Evolutionary conservation across 208 protist genomes (phyloP).

Genomic region (Acanthamoeba castellanii): DNA sequence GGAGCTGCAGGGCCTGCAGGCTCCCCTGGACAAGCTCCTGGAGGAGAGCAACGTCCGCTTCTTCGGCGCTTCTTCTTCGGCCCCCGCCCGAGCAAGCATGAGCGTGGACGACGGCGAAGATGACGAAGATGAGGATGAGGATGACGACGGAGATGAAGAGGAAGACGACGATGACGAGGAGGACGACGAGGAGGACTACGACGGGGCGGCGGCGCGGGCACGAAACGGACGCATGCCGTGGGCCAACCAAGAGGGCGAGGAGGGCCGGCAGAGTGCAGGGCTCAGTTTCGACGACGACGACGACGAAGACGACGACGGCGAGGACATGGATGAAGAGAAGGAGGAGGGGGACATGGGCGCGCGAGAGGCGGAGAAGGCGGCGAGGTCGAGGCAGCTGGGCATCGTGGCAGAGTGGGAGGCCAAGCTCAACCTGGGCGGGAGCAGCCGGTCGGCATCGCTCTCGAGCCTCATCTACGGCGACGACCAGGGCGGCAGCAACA

Average conservation of each 20-base stretch:
- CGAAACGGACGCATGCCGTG: not conserved
- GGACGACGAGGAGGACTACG: constrained; percentile 30
- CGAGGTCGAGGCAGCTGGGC: not conserved
- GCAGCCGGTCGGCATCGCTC: too few species aligned
- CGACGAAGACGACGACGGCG: not conserved
- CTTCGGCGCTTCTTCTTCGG: constrained; percentile 8
- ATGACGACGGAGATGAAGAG: too few species aligned
- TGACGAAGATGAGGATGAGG: too few species aligned
- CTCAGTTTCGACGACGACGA: not conserved
- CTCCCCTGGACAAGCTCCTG: constrained; percentile 84
- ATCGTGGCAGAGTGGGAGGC: constrained; percentile 67
- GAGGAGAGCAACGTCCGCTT: constrained; percentile 73
- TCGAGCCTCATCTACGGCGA: constrained; percentile 81
- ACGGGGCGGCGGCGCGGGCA: not conserved
- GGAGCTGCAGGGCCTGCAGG: constrained; percentile 79
- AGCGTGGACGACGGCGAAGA: constrained; percentile 76
- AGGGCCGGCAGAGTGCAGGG: not conserved
- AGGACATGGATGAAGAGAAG: not conserved
- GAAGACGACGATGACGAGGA: constrained; percentile 81
- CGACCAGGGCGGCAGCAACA: constrained; percentile 85
- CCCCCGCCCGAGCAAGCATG: too few species aligned
- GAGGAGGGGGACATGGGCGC: not conserved
- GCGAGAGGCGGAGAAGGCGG: not conserved
- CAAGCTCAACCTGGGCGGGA: constrained; percentile 59
- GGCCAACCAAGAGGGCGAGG: not conserved